Evolutionary conservation across 257 asterid species (phyloP).

Genomic region (Cruciata laevipes): DNA sequence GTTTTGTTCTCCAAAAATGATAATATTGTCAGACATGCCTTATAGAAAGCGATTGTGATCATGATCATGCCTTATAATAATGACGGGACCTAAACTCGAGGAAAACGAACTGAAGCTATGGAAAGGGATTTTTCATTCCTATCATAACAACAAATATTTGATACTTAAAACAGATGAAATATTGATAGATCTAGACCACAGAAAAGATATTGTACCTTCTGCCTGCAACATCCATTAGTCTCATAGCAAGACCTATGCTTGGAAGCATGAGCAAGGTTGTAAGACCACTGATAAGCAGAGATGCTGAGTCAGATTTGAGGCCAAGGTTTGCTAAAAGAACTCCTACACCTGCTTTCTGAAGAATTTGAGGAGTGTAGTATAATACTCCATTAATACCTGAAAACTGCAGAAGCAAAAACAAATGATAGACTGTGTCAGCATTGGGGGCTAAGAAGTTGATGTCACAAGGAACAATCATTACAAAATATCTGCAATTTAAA

Average conservation of each 20-base stretch:
- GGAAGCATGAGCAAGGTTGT: constrained; percentile 95
- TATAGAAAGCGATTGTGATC: neutral
- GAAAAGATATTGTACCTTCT: constrained; percentile 47
- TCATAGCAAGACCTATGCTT: constrained; percentile 90
- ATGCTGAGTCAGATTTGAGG: constrained; percentile 67
- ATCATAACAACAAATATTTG: no score
- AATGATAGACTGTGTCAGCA: neutral
- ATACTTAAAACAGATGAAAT: constrained; percentile 6
- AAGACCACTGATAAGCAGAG: constrained; percentile 73
- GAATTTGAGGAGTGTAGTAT: constrained; percentile 97
- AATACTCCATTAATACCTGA: constrained; percentile 94
- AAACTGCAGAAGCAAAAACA: constrained; percentile 39
- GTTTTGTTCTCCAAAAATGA: neutral
- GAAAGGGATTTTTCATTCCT: no score
- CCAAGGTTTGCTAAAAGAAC: constrained; percentile 72
- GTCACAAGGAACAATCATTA: no score
- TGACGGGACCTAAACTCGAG: neutral
- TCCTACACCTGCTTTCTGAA: constrained; percentile 96
- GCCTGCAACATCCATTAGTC: constrained; percentile 90
- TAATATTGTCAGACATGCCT: neutral
- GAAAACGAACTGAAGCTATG: neutral
- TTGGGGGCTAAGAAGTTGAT: neutral
- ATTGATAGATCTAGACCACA: neutral
- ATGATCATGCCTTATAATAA: neutral
- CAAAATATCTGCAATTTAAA: no score